Evolutionary conservation across 78 protist genomes (phyloP), one percentile per base, ranked within the genome.

Genomic region (Dictyostelium discoideum): DNA sequence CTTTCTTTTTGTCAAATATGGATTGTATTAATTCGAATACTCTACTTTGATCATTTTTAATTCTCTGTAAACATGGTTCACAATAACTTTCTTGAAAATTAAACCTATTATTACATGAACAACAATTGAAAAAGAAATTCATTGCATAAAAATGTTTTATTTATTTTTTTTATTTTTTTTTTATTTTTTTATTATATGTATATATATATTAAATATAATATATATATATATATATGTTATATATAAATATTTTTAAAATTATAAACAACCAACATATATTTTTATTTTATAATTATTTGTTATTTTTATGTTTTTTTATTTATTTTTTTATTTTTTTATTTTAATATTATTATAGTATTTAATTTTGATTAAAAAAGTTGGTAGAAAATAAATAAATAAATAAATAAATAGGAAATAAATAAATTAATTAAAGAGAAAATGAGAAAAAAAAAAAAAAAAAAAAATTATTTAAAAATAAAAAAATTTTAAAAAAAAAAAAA

Each of bases 101-200:
- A 37, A 76, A 74, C 24, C 77, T 86, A 39, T 24, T 26, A 86
- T 74, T 86, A 86, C 92, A 86, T 74, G 84, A 39, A 37, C 74
- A 69, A 86, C 92, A 86, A 37, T 86, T 86, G 26, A 86, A 86
- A 54, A 74, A 86, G 84, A 86, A 86, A 57, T 86, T 76, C 92
- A 86, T 86, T 7, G 37, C 39, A 74, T 37, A 37, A 14, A 74
- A 29, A 11, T 0, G 5, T 37, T 74, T 26, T 4, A 13, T 74
- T 26, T 74, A 37, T 74, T 37, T n/a, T n/a, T n/a, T n/a, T n/a
- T n/a, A n/a, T n/a, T n/a, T n/a, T n/a, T n/a, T n/a, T n/a, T n/a
- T n/a, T n/a, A n/a, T n/a, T n/a, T n/a, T n/a, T n/a, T n/a, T n/a
- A n/a, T n/a, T n/a, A n/a, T n/a, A n/a, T n/a, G n/a, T n/a, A n/a